Base-by-base conservation (phyloP, 176 grass and related monocot genomes). In the Juncus effusus region DNA sequence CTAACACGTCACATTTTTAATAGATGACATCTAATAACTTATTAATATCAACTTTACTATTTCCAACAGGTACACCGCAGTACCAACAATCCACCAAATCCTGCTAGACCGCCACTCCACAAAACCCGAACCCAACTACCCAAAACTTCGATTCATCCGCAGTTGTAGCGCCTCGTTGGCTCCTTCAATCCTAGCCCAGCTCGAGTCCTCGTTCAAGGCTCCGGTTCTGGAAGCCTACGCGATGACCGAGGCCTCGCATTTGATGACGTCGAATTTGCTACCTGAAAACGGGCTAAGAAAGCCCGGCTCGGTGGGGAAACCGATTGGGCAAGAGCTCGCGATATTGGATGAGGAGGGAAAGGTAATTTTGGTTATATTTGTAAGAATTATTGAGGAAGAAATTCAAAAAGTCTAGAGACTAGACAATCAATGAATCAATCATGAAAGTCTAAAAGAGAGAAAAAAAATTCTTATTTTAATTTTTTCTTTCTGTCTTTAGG, bases 61-160 rank as follows among this genome's bases (percentile, higher is more conserved):
- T 62, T 47, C 44, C 44, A 47, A 1, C 44, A 47, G 44, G 44
- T 94, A 99, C 83, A 99, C 94, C 7, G 65, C 94, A 0, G 94
- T 99, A 65, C 94, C 88, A 2, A 99, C 88, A 3, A 79, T 99
- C 74, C 94, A 99, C 75, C 94, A 99, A 74, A 99, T 99, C 88
- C 74, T 99, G 54, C 73, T 99, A 0, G 94, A 99, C 77, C 80
- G 94, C 0, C 85, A 90, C 63, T 10, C 65, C 6, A 12, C 85
- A 6, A 45, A 36, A 36, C 85, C 88, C 0, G 82, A 89, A 16
- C 3, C 69, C 1, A 4, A 45, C 4, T 69, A 85, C 56, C 94
- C 85, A 3, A 1, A 69, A 39, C 85, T 99, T 0, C 88, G 94
- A 0, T 99, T 99, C 88, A 61, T 93, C 36, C 88, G 88, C 3